Evolutionary conservation across 345 rosid genomes (phyloP).

Genomic region (Hypericum perforatum): DNA sequence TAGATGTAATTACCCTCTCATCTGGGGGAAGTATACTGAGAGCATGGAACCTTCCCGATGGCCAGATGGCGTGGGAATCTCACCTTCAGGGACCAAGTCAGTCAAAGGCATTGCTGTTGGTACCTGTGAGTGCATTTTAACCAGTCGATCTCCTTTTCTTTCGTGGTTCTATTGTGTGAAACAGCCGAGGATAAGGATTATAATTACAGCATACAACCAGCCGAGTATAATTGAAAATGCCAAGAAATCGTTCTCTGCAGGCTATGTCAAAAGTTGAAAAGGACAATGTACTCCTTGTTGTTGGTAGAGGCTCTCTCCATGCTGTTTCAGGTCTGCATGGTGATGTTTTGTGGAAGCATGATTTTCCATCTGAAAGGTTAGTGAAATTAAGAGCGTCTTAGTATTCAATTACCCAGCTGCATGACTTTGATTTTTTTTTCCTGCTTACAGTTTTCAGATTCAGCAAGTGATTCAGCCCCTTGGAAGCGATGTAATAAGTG

Average conservation of each 20-base stretch:
- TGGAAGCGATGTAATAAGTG: slow-evolving; percentile 39
- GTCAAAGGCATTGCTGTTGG: slow-evolving; percentile 53
- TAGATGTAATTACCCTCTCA: slow-evolving; percentile 83
- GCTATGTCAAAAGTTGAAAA: slow-evolving; percentile 50
- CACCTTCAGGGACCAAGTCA: slow-evolving; percentile 42
- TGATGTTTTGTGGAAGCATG: slow-evolving; percentile 80
- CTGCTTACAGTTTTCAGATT: slow-evolving; percentile 1
- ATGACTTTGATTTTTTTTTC: slow-evolving; percentile 9
- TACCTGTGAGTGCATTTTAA: slow-evolving; percentile 41
- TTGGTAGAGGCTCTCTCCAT: slow-evolving; percentile 62
- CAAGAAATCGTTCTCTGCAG: slow-evolving; percentile 27
- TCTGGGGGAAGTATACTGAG: slow-evolving; percentile 67
- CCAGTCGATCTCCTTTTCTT: too few species aligned
- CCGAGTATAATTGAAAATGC: too few species aligned
- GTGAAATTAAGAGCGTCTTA: slow-evolving; percentile 13
- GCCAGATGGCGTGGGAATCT: slow-evolving; percentile 97
- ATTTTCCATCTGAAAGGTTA: slow-evolving; percentile 71
- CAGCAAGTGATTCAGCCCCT: slow-evolving; percentile 42
- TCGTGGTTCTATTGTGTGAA: too few species aligned
- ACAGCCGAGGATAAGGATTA: too few species aligned
- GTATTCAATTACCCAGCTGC: too few species aligned
- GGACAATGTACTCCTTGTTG: slow-evolving; percentile 53
- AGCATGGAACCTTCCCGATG: slow-evolving; percentile 99
- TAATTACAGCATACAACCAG: too few species aligned
- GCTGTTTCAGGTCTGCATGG: slow-evolving; percentile 86